phyloP scores from a whole-genome alignment of 495 filamentous ascomycete species.

The Lophiostoma macrostomum region DNA sequence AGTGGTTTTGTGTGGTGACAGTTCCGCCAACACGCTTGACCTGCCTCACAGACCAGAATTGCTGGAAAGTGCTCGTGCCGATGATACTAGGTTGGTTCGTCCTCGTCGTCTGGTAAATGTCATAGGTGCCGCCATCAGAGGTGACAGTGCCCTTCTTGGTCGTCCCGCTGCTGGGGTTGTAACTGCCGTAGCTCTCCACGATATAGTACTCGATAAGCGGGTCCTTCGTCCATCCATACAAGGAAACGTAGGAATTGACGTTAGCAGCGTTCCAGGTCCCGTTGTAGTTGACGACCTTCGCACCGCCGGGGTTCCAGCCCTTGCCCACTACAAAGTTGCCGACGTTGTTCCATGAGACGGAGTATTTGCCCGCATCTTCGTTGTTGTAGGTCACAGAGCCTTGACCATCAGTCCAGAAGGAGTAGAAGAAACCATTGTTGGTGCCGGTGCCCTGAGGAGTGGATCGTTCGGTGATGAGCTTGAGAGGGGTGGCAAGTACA shows the following conservation, averaged over 20 bases:
- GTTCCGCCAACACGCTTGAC: slow-evolving; percentile 49
- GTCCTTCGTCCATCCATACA: slow-evolving; percentile 59
- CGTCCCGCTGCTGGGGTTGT: slow-evolving; percentile 53
- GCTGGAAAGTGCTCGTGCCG: slow-evolving; percentile 55
- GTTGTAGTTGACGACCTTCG: slow-evolving; percentile 43
- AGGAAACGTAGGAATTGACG: slow-evolving; percentile 53
- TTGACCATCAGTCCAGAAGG: slow-evolving; percentile 34
- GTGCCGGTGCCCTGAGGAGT: slow-evolving; percentile 22
- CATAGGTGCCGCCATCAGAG: slow-evolving; percentile 61
- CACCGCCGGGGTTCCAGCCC: slow-evolving; percentile 36
- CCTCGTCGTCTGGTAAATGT: slow-evolving; percentile 58
- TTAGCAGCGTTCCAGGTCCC: slow-evolving; percentile 49
- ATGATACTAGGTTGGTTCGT: slow-evolving; percentile 59
- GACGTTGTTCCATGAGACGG: slow-evolving; percentile 26
- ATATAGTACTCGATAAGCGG: slow-evolving; percentile 63
- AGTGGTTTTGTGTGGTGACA: slow-evolving; percentile 56
- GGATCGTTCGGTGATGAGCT: background rate
- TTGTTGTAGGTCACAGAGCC: slow-evolving; percentile 35
- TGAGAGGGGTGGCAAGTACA: slow-evolving; percentile 19
- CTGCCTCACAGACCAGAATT: slow-evolving; percentile 56
- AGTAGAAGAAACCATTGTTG: slow-evolving; percentile 36
- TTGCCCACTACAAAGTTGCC: slow-evolving; percentile 38
- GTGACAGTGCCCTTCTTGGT: slow-evolving; percentile 53
- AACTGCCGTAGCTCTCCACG: slow-evolving; percentile 53
- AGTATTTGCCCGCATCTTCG: slow-evolving; percentile 33